Conservation (phyloP, 768 basidiomycete genomes). For the Xerocomellus dryophilus region DNA sequence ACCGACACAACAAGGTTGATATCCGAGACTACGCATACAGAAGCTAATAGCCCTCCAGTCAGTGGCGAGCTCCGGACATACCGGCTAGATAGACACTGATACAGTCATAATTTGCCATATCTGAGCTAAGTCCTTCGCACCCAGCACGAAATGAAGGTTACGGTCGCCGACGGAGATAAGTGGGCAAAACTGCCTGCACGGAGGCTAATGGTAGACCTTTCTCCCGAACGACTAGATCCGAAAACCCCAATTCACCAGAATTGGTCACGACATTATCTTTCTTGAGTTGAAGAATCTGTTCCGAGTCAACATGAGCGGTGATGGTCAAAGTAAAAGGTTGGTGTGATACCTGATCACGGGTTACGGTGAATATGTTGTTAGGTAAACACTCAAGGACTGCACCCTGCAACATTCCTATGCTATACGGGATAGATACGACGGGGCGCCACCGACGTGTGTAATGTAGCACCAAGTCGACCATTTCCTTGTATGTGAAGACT, state of each 20-base stretch:
- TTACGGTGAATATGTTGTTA: conserved; percentile 56
- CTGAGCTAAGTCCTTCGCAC: background rate
- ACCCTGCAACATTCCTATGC: too few species aligned
- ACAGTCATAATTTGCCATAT: background rate
- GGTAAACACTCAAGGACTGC: too few species aligned
- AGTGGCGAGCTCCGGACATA: background rate
- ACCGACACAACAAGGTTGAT: background rate
- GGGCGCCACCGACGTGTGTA: too few species aligned
- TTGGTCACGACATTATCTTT: conserved; percentile 53
- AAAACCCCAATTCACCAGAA: conserved; percentile 26
- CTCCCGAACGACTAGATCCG: conserved; percentile 38
- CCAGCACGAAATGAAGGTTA: background rate
- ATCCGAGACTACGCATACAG: background rate
- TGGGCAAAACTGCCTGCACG: conserved; percentile 35
- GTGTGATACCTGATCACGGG: conserved; percentile 56
- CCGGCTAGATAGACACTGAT: too few species aligned
- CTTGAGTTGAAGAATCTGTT: conserved; percentile 61
- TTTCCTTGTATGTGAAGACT: too few species aligned
- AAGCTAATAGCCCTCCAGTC: background rate
- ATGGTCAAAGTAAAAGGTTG: background rate
- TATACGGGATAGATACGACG: too few species aligned
- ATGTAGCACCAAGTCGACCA: too few species aligned
- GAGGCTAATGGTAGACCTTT: conserved; percentile 32
- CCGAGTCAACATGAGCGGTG: background rate
- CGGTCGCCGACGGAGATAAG: conserved; percentile 34